phyloP scores from a whole-genome alignment of 2,329 filamentous ascomycete genomes.

The Penicillium sp. region DNA sequence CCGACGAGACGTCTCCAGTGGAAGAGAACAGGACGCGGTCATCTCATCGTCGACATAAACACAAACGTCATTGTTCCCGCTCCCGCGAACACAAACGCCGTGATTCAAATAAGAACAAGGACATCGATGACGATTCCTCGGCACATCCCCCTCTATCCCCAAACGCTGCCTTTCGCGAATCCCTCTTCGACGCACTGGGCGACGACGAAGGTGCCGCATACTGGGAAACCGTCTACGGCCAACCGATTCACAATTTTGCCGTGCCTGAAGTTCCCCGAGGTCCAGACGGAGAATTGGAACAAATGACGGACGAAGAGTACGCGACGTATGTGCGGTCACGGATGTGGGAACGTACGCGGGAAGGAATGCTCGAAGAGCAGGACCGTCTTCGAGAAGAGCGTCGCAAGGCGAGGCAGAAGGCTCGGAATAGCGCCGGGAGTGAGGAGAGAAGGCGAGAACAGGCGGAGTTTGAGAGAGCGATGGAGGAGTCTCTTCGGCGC shows the following conservation, averaged over 20 bases:
- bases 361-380: constrained; percentile 73
- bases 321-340: constrained; percentile 72
- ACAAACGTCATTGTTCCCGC: constrained; percentile 1
- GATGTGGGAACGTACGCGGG: constrained; percentile 95
- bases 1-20: constrained; percentile 3
- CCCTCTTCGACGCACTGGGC: constrained; percentile 91
- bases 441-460: constrained; percentile 20
- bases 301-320: constrained; percentile 91
- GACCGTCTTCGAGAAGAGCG: constrained; percentile 53
- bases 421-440: constrained; percentile 24
- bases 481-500: constrained; percentile 63
- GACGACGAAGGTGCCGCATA: constrained; percentile 94
- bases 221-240: constrained; percentile 95
- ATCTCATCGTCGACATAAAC: constrained; percentile 22
- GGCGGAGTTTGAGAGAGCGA: constrained; percentile 51
- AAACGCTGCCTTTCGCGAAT: constrained; percentile 78
- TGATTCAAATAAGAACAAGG: too few species aligned
- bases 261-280: constrained; percentile 46
- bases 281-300: constrained; percentile 58
- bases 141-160: constrained; percentile 48
- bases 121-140: neutral
- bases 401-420: constrained; percentile 42
- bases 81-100: neutral
- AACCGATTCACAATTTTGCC: constrained; percentile 79
- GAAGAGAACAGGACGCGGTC: too few species aligned